Evolutionary conservation across 495 filamentous ascomycete species (phyloP), one percentile per base, ranked within the genome.

Genomic region (Penicillium manginii): DNA sequence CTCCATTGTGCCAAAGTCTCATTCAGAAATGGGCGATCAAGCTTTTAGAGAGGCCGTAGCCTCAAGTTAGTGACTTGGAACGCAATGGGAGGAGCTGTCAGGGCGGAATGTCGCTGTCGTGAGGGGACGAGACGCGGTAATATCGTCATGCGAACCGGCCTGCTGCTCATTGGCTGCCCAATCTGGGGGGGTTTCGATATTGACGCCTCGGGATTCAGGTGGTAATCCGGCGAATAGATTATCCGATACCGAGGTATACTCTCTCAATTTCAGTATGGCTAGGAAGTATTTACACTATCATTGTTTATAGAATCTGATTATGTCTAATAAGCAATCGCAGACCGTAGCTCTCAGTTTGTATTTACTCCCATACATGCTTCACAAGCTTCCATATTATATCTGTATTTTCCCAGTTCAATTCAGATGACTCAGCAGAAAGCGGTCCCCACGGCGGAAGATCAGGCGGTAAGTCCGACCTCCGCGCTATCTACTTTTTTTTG

Each of bases 1-100:
- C 69, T 88, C 86, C 87, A 88, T 88, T 42, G 31, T 54, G 60
- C 51, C 60, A 48, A 17, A 14, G 21, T 39, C 31, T 35, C 19
- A n/a, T 55, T 32, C 29, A 54, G 10, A 9, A n/a, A 8, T 47
- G 11, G 29, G 18, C 8, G 21, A 29, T 23, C n/a, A 22, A 60
- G 39, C 11, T 26, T 46, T 15, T 31, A 17, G 54, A 47, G 61
- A 58, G 50, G 53, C 57, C 59, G 54, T 31, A 56, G 62, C 64
- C 57, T 64, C 58, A 32, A 10, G 22, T 42, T 14, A 9, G 21
- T 47, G 11, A 14, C 11, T 50, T 23, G 42, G 47, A 29, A 52
- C 56, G 53, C 48, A 53, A 35, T 49, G 14, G 43, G 55, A 46
- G 40, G 32, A 57, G 55, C 29, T 17, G 18, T 12, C 18, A 35